Evolutionary conservation across 2,329 filamentous ascomycete species (phyloP).

Genomic region (Alternaria arbusti): DNA sequence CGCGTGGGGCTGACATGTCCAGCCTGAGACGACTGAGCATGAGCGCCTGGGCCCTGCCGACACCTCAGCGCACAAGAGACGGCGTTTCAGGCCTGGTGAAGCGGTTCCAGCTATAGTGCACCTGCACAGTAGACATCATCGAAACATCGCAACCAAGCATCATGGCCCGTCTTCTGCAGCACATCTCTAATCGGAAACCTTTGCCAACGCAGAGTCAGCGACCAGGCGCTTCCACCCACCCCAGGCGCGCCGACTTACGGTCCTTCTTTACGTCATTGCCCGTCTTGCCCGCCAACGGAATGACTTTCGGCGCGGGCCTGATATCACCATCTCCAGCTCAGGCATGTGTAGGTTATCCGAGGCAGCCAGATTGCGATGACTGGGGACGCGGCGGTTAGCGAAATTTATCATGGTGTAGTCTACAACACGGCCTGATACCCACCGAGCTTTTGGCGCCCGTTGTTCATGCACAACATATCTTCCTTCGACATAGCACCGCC

Average conservation of each 20-base stretch:
- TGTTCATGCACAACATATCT: not conserved
- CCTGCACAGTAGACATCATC: conserved; percentile 2
- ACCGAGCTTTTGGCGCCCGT: not conserved
- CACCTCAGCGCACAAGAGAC: conserved; percentile 1
- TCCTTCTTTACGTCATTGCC: conserved; percentile 11
- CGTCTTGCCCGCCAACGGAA: not conserved
- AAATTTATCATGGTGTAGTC: not conserved
- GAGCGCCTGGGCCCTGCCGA: conserved; percentile 5
- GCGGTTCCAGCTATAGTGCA: conserved; percentile 10
- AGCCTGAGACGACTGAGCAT: conserved; percentile 7
- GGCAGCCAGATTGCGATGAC: not conserved
- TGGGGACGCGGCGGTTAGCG: not conserved
- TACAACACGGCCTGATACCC: not conserved
- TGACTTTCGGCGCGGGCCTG: not conserved
- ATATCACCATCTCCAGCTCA: not conserved
- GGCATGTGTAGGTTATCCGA: not conserved
- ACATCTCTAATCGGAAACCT: conserved; percentile 1
- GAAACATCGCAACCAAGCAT: not conserved
- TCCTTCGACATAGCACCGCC: not conserved
- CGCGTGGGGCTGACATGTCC: conserved; percentile 10
- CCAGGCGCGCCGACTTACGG: not conserved
- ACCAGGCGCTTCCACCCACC: not conserved
- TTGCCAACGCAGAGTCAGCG: not conserved
- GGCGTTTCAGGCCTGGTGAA: conserved; percentile 7
- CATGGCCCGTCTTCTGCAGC: not conserved